A percentile compares a stretch with the other conserved stretches of the same genome.
Conservation (phyloP, 352 stramenopile species). For the Globisporangium irregulare region DNA sequence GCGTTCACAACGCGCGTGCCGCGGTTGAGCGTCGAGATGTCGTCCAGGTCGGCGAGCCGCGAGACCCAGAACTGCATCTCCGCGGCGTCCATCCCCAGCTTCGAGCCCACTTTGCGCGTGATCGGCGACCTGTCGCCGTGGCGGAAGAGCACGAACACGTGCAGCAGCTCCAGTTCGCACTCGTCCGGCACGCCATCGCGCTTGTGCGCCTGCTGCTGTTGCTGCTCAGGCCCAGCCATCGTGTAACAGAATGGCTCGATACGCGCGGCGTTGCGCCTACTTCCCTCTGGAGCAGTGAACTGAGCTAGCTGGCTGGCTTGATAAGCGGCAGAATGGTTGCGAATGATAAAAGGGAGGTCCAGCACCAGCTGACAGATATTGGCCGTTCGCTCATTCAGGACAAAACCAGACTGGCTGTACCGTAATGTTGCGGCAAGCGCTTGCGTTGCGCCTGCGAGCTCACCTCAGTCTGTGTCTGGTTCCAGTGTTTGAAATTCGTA, state of each 20-base stretch:
- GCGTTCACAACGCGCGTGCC: slow-evolving; percentile 38
- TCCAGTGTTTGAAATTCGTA: too few species aligned
- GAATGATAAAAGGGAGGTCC: too few species aligned
- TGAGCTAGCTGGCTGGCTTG: not conserved
- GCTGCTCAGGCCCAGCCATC: slow-evolving; percentile 7
- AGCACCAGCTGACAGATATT: too few species aligned
- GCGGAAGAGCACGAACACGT: slow-evolving; percentile 74
- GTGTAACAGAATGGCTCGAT: not conserved
- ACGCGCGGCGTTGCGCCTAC: not conserved
- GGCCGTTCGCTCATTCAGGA: too few species aligned
- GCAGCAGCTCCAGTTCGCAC: slow-evolving; percentile 37
- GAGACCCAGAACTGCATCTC: slow-evolving; percentile 69
- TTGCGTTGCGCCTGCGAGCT: too few species aligned
- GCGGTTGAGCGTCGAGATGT: slow-evolving; percentile 46
- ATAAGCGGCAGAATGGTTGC: too few species aligned
- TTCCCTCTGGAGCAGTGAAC: not conserved
- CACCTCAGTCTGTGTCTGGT: too few species aligned
- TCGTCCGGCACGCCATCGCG: not conserved
- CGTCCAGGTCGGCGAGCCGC: slow-evolving; percentile 36
- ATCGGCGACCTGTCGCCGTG: slow-evolving; percentile 81
- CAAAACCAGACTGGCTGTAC: too few species aligned
- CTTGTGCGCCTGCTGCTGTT: not conserved
- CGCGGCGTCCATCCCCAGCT: slow-evolving; percentile 36
- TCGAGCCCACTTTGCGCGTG: slow-evolving; percentile 43
- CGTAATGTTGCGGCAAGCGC: too few species aligned